Base-by-base conservation (phyloP, 345 rosid genomes). In the Populus ilicifolia region DNA sequence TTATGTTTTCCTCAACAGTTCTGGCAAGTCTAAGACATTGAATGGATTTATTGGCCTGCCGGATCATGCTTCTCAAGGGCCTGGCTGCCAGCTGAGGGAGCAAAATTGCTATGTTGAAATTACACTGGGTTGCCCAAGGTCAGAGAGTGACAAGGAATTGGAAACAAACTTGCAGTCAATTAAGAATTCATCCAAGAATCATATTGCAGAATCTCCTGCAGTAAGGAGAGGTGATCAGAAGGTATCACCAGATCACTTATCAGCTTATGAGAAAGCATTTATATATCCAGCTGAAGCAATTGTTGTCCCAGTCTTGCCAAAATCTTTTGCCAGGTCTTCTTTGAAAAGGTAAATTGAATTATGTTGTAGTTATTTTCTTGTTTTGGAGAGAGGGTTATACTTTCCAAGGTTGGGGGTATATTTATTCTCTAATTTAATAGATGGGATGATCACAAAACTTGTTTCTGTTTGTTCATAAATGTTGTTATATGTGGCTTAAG, bases 231-330 rank as follows among this genome's bases (percentile, higher is more conserved):
- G 82, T 71, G 94, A 87, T 77, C 88, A 81, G 63, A 93, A 87
- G 85, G 89, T 83, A 80, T 80, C 75, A 33, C 64, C 79, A 70
- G 89, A 88, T 80, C 73, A 66, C 72, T 72, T 73, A n/a, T 82
- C 90, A 38, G 68, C 43, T 23, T 82, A 79, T 76, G 94, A 89
- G 76, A 94, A 87, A 80, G 89, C 90, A 77, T 91, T 94, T 84
- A 87, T 96, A 48, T 90, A 92, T 86, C 97, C 99, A 82, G 84
- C 87, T 66, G 97, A 92, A 84, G 97, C 98, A 73, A 90, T 96
- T 81, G 89, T 93, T 79, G 97, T 96, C 80, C 98, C 99, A 2
- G 89, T 92, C 76, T 80, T 93, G 85, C 96, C 89, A 73, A 84
- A 97, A 75, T 87, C 98, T 72, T 86, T 85, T 81, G 92, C 99